Conservation (phyloP, 495 filamentous ascomycete species). For the Annulohypoxylon maeteangense region DNA sequence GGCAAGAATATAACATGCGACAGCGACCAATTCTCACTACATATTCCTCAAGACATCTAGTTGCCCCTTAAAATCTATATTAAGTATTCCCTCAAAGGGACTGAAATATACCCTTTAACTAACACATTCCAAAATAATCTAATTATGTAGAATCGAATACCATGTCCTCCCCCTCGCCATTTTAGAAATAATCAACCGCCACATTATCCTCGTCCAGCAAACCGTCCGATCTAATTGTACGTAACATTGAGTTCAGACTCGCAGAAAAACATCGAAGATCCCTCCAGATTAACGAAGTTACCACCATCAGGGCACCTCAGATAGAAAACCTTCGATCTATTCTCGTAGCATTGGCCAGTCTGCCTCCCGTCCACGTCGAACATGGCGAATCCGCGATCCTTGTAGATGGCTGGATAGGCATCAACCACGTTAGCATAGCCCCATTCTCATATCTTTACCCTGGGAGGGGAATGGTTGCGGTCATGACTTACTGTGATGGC, state of each 20-base stretch:
- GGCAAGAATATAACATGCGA: too few species aligned
- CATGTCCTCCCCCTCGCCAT: too few species aligned
- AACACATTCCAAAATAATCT: background rate
- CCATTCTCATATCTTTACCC: background rate
- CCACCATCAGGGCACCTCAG: background rate
- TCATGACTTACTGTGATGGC: conserved; percentile 31
- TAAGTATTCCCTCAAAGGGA: too few species aligned
- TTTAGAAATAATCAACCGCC: background rate
- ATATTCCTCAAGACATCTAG: too few species aligned
- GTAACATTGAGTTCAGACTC: background rate
- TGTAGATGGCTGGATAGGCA: conserved; percentile 9
- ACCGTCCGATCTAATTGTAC: background rate
- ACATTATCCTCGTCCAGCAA: background rate
- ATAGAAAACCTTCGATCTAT: background rate
- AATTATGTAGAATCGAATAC: background rate
- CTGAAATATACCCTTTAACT: too few species aligned
- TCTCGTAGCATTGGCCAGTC: conserved; percentile 15
- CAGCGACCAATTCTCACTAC: too few species aligned
- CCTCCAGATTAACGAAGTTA: background rate
- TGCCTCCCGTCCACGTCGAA: background rate
- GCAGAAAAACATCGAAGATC: conserved; percentile 32
- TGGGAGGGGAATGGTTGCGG: too few species aligned
- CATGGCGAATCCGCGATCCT: conserved; percentile 12
- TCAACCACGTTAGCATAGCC: background rate
- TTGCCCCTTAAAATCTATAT: too few species aligned